Conservation (phyloP, 257 asterid genomes). For the Sherardia arvensis region DNA sequence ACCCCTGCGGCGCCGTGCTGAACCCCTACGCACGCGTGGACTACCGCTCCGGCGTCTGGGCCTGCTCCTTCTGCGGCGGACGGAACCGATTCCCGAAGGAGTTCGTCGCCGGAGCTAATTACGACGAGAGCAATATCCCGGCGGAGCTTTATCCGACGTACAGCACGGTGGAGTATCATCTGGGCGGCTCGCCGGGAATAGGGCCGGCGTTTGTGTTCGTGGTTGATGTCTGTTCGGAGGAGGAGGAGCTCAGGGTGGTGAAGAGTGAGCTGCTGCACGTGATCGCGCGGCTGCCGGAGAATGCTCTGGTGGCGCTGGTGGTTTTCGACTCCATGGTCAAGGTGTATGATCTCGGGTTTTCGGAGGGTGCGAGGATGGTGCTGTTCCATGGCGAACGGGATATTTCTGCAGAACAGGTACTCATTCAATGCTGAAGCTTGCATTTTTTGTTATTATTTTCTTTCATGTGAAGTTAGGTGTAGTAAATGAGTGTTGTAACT, state of each 20-base stretch:
- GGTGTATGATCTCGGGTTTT: slow-evolving; percentile 79
- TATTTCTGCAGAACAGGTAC: slow-evolving; percentile 72
- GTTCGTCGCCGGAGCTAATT: slow-evolving; percentile 40
- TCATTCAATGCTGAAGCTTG: slow-evolving; percentile 4
- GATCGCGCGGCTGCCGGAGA: slow-evolving; percentile 62
- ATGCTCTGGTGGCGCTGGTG: slow-evolving; percentile 75
- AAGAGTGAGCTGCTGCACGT: slow-evolving; percentile 70
- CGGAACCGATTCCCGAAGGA: slow-evolving; percentile 65
- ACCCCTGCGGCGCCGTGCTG: slow-evolving; percentile 62
- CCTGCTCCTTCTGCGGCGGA: slow-evolving; percentile 65
- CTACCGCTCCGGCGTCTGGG: slow-evolving; percentile 59
- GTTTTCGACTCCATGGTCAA: slow-evolving; percentile 84
- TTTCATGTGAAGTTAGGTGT: neutral
- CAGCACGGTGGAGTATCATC: slow-evolving; percentile 81
- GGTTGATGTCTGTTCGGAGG: slow-evolving; percentile 61
- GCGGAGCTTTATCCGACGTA: slow-evolving; percentile 97
- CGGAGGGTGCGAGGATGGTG: slow-evolving; percentile 57
- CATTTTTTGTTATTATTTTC: neutral
- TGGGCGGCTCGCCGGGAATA: slow-evolving; percentile 34
- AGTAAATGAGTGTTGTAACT: neutral
- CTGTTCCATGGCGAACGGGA: slow-evolving; percentile 75
- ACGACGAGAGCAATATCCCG: slow-evolving; percentile 66
- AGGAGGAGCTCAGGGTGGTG: slow-evolving; percentile 58
- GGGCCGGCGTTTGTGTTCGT: slow-evolving; percentile 85
- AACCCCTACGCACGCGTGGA: slow-evolving; percentile 91